Base-by-base conservation (phyloP, 768 basidiomycete genomes). In the Clavaria fumosa region DNA sequence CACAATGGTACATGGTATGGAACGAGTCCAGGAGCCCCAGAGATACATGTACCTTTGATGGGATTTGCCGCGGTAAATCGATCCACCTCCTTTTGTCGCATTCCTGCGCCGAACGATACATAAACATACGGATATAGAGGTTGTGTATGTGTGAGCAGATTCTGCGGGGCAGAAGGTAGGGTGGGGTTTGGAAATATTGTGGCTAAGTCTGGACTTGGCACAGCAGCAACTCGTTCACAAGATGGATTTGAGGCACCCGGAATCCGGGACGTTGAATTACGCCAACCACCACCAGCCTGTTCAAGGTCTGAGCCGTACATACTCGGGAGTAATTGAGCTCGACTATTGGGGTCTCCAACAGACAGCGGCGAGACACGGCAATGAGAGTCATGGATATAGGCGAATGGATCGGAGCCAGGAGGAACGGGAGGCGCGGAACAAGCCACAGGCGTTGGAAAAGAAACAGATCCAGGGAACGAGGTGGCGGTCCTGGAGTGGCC, bases 41-140 rank as follows among this genome's bases (percentile, higher is more conserved):
- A 53, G 18, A 70, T 46, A 27, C 73, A 73, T 24, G 55, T 63
- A 0, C 66, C 79, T 47, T 71, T 70, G 31, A 88, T 56, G 23
- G 72, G 77, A 47, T 82, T 61, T 30, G 64, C 64, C 0, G 83
- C 75, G 0, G 78, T 83, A 52, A 66, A 83, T 10, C 66, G 64
- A 49, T 93, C 89, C 30, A 93, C 64, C 43, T 86, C 75, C 51
- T 86, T 88, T 54, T 90, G 85, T 20, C 71, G 63, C 62, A 75
- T 75, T 2, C 89, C 89, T 4, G 88, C 77, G 15, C 86, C 86
- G 47, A 91, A 85, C 1, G 86, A 82, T 7, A 90, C 76, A 52
- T 73, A 89, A 23, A 79, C 81, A 38, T 80, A 71, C 2, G 75
- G 56, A 51, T 85, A 63, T 23, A 78, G 62, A 20, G 82, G 72